phyloP scores from a whole-genome alignment of 805 yeast species.

The Saturnispora ahearnii region DNA sequence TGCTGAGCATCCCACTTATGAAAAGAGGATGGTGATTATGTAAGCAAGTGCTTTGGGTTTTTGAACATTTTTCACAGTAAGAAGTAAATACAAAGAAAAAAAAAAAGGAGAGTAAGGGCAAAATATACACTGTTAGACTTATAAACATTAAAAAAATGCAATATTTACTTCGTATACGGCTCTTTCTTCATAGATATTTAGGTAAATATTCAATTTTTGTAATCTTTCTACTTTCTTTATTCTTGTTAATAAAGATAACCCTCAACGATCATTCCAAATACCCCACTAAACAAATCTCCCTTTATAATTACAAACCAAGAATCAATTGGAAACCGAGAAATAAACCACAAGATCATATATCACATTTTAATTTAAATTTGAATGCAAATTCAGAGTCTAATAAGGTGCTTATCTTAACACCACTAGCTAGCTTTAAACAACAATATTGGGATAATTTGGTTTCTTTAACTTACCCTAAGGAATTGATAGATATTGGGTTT shows the following conservation, averaged over 20 bases:
- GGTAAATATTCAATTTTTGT: background rate
- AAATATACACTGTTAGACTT: too few species aligned
- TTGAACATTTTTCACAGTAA: too few species aligned
- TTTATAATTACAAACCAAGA: conserved; percentile 34
- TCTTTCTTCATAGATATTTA: background rate
- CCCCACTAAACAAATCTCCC: background rate
- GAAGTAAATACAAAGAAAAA: too few species aligned
- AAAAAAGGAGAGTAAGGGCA: too few species aligned
- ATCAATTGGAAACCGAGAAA: conserved; percentile 49
- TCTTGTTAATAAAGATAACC: background rate
- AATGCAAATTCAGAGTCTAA: conserved; percentile 72
- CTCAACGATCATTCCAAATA: background rate
- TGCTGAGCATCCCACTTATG: too few species aligned
- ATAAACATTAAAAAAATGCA: background rate
- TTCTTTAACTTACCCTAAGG: conserved; percentile 72
- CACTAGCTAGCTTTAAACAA: conserved; percentile 78
- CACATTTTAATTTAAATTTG: conserved; percentile 81
- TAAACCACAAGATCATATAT: conserved; percentile 62
- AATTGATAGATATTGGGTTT: conserved; percentile 79
- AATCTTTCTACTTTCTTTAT: background rate
- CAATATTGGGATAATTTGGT: conserved; percentile 84
- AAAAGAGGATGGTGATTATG: too few species aligned
- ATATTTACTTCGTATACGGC: background rate
- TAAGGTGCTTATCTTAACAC: conserved; percentile 78
- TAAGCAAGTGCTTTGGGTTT: too few species aligned